Base-by-base conservation (phyloP, 1,139 yeast species). In the Pneumocystis sp. region DNA sequence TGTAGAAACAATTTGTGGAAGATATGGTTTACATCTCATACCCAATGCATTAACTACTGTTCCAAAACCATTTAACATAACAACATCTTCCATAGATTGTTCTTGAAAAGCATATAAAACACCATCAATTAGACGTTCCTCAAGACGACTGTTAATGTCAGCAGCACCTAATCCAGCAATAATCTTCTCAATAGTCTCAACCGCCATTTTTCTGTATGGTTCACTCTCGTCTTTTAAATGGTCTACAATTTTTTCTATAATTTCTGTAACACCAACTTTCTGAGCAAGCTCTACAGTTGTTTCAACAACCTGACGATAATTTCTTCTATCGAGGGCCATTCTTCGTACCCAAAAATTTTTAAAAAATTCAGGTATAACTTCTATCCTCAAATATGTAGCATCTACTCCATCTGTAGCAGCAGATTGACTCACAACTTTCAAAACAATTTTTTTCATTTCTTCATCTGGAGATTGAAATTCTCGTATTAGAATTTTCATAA, bases 401-500 rank as follows among this genome's bases (percentile, higher is more conserved):
- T 83, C 80, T 25, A 84, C 79, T 15, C 82, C 81, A 19, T 82
- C 83, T 1, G 85, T 77, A 1, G 77, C 74, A 37, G 84, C 75
- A 70, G 87, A 82, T 69, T 83, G 85, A 67, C 82, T 85, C 19
- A 85, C 76, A 8, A 84, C 85, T 45, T 77, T 77, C 64, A 93
- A 75, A 3, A 91, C 86, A 0, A 93, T 82, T 68, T 82, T 82
- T 71, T 84, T 84, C 95, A 93, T 87, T 66, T 91, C 97, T 69
- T 89, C 96, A 72, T 90, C 96, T 0, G 95, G 91, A 0, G 96
- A 83, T 57, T 79, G 75, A 71, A 89, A 88, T 73, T 91, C 96
- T 65, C 95, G 79, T 1, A 84, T 74, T 15, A 90, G 77, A 25
- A 89, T 80, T 34, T 77, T 77, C 79, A 89, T 82, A 2, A 90